Conservation (phyloP, 2,329 filamentous ascomycete genomes). For the Cadophora sp. region DNA sequence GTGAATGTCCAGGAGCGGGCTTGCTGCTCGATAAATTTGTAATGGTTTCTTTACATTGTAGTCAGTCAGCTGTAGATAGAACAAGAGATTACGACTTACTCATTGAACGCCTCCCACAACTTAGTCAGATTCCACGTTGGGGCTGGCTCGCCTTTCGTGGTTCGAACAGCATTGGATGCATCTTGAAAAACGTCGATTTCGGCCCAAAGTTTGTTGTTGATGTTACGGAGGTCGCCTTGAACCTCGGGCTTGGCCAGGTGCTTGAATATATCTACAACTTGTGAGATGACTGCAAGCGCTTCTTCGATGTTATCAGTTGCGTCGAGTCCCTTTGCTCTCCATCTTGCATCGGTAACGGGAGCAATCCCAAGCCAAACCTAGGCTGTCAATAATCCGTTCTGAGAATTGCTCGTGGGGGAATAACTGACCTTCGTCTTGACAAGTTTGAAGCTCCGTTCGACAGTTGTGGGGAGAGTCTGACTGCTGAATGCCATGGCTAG, state of each 20-base stretch:
- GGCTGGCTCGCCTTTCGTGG: conserved; percentile 24
- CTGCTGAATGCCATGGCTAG: conserved; percentile 18
- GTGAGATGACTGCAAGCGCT: conserved; percentile 35
- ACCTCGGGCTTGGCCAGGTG: conserved; percentile 31
- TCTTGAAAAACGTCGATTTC: conserved; percentile 39
- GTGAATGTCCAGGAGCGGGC: conserved; percentile 29
- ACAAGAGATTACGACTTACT: conserved; percentile 18
- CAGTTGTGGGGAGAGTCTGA: conserved; percentile 8
- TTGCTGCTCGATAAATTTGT: conserved; percentile 33
- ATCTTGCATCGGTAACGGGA: conserved; percentile 34
- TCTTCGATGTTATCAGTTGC: conserved; percentile 37
- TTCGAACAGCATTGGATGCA: conserved; percentile 27
- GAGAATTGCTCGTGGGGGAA: not conserved
- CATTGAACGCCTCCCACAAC: conserved; percentile 36
- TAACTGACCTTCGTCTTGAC: conserved; percentile 31
- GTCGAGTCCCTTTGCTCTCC: conserved; percentile 36
- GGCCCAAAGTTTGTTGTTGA: conserved; percentile 34
- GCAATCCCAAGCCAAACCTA: conserved; percentile 38
- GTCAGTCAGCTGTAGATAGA: not conserved
- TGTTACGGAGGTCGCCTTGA: conserved; percentile 33
- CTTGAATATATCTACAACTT: conserved; percentile 36
- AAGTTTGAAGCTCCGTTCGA: conserved; percentile 33
- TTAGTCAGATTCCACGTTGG: conserved; percentile 31
- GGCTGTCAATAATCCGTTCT: not conserved
- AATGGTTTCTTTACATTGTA: conserved; percentile 23